Evolutionary conservation across 768 basidiomycete species (phyloP).

Genomic region (Russula sp.): DNA sequence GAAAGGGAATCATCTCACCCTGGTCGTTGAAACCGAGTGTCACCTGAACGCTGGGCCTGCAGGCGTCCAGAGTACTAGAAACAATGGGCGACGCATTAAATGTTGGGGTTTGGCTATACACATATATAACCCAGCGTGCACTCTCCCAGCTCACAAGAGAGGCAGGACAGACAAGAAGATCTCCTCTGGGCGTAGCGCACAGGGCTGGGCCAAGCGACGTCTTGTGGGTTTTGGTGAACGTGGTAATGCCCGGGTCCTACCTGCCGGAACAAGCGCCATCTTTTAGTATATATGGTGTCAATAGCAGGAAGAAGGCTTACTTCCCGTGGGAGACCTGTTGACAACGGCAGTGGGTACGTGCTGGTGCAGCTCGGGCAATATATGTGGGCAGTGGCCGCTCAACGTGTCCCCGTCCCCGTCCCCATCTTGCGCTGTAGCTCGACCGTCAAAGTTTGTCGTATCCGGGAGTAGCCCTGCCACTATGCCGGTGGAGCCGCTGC

Average conservation of each 20-base stretch:
- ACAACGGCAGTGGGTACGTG: slow-evolving; percentile 62
- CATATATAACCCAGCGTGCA: not conserved
- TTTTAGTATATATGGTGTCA: not conserved
- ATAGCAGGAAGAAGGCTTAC: slow-evolving; percentile 26
- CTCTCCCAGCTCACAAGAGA: not conserved
- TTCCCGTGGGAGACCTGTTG: slow-evolving; percentile 55
- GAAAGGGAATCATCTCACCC: slow-evolving; percentile 9
- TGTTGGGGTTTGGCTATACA: slow-evolving; percentile 59
- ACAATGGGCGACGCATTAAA: slow-evolving; percentile 62
- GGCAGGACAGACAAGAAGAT: not conserved
- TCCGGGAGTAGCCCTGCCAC: not conserved
- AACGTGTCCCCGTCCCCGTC: slow-evolving; percentile 23
- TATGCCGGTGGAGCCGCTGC: not conserved
- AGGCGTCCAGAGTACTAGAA: slow-evolving; percentile 52
- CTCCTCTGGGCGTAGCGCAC: slow-evolving; percentile 33
- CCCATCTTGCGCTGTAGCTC: slow-evolving; percentile 10
- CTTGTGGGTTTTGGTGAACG: slow-evolving; percentile 34
- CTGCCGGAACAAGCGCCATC: not conserved
- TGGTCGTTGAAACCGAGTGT: slow-evolving; percentile 52
- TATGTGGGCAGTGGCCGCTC: slow-evolving; percentile 57
- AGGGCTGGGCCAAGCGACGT: slow-evolving; percentile 61
- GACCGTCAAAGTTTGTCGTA: not conserved
- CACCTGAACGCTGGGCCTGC: slow-evolving; percentile 53
- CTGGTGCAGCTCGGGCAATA: slow-evolving; percentile 49
- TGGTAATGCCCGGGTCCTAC: slow-evolving; percentile 44